Evolutionary conservation across 225 moss, liverwort and hornwort genomes (phyloP).

Genomic region (Pseudisothecium myosuroides): DNA sequence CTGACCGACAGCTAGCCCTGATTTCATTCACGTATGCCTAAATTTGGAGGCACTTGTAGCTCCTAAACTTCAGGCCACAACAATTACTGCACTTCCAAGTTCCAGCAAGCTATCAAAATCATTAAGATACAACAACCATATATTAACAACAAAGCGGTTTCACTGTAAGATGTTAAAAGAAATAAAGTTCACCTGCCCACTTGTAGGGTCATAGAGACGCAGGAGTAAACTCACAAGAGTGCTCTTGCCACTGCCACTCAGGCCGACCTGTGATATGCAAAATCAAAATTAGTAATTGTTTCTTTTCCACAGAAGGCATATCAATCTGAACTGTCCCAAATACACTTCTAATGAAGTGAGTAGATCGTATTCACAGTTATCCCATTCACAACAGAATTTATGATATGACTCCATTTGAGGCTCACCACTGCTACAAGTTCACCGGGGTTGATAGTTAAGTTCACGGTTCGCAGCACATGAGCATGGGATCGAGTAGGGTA

Average conservation of each 20-base stretch:
- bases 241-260: constrained; percentile 96
- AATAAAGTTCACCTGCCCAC: constrained; percentile 55
- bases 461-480: constrained; percentile 70
- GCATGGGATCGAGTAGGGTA: constrained; percentile 90
- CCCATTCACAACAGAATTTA: neutral
- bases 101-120: neutral
- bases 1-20: neutral
- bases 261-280: constrained; percentile 49
- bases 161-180: neutral
- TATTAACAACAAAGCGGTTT: neutral
- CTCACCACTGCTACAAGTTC: constrained; percentile 94
- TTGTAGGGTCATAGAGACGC: constrained; percentile 79
- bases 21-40: neutral
- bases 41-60: neutral
- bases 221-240: constrained; percentile 87
- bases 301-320: neutral
- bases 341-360: neutral
- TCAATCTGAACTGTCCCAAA: neutral
- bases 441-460: constrained; percentile 84
- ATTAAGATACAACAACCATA: neutral
- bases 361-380: neutral
- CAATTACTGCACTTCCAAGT: neutral
- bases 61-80: neutral
- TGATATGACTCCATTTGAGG: neutral
- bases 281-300: neutral